Conservation (phyloP, 73 alveolate genomes). For the Paramecium primaurelia region DNA sequence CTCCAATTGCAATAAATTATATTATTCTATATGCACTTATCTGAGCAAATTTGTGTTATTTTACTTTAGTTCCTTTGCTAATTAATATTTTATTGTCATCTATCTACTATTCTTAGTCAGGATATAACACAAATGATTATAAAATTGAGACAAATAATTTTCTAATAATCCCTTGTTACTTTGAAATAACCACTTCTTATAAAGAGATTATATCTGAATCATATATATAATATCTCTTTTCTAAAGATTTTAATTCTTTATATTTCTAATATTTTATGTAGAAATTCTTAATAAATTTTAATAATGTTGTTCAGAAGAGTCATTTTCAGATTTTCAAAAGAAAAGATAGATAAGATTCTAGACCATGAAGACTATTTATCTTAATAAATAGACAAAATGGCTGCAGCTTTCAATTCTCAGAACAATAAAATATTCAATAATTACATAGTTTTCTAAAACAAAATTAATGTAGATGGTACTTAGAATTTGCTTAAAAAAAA, state of each 20-base stretch:
- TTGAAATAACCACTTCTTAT: background rate
- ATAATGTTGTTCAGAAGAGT: background rate
- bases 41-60: conserved; percentile 34
- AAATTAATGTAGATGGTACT: background rate
- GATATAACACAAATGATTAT: background rate
- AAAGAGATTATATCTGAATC: background rate
- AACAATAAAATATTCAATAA: background rate
- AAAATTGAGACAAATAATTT: background rate
- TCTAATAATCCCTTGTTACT: too few relatives aligned
- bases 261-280: background rate
- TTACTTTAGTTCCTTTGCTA: conserved; percentile 17
- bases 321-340: background rate
- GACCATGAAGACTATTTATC: background rate
- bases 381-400: background rate
- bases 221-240: background rate
- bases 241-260: background rate
- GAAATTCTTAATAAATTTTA: background rate
- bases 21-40: conserved; percentile 60
- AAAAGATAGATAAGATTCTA: background rate
- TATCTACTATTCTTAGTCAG: conserved; percentile 62
- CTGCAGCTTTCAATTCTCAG: background rate
- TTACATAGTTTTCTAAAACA: background rate
- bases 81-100: conserved; percentile 69
- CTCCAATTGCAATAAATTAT: background rate
- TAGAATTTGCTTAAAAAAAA: background rate